A percentile compares a stretch with the other conserved stretches of the same genome.
These are phyloP conservation scores for Exophiala phaeomuriformis DNA, from an alignment of 2,329 filamentous ascomycete genomes.

Conservation along the genomic window DNA sequence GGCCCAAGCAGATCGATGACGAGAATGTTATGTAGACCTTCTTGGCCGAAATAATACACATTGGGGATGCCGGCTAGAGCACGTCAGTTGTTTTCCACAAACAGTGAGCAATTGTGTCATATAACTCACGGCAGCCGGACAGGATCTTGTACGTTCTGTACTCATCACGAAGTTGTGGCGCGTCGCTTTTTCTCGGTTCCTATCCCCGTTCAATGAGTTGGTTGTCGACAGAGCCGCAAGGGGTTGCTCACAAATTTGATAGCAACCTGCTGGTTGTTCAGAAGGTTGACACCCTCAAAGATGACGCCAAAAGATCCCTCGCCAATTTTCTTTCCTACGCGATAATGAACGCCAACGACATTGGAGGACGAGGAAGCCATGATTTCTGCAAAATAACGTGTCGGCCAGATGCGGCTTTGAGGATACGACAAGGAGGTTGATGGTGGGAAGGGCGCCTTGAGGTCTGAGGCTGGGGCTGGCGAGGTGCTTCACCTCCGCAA, in stretches of 20 bases:
- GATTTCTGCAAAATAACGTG: not conserved
- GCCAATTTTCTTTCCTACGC: conserved; percentile 98
- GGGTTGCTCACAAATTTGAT: conserved; percentile 85
- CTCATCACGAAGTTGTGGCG: conserved; percentile 93
- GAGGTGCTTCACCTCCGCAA: conserved; percentile 17
- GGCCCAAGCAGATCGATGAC: conserved; percentile 95
- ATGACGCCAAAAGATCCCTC: conserved; percentile 98
- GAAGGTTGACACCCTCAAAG: conserved; percentile 94
- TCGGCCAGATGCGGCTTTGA: not conserved
- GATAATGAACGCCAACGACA: conserved; percentile 96
- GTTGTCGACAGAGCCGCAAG: conserved; percentile 15
- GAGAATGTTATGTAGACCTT: conserved; percentile 96
- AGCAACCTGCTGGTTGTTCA: conserved; percentile 98
- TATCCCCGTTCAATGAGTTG: conserved; percentile 34
- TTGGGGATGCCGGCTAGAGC: conserved; percentile 86
- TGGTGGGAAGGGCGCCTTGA: not conserved
- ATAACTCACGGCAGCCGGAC: conserved; percentile 88
- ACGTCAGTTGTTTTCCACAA: conserved; percentile 1
- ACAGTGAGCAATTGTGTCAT: not conserved
- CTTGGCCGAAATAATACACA: conserved; percentile 98
- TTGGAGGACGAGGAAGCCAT: conserved; percentile 91
- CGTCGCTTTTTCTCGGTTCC: conserved; percentile 98
- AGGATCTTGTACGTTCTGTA: conserved; percentile 99
- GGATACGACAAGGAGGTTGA: not conserved
- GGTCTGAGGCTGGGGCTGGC: conserved; percentile 3